A percentile compares a stretch with the other conserved stretches of the same genome.
Conservation (phyloP, 257 asterid genomes). For the Linderniella brevidens region DNA sequence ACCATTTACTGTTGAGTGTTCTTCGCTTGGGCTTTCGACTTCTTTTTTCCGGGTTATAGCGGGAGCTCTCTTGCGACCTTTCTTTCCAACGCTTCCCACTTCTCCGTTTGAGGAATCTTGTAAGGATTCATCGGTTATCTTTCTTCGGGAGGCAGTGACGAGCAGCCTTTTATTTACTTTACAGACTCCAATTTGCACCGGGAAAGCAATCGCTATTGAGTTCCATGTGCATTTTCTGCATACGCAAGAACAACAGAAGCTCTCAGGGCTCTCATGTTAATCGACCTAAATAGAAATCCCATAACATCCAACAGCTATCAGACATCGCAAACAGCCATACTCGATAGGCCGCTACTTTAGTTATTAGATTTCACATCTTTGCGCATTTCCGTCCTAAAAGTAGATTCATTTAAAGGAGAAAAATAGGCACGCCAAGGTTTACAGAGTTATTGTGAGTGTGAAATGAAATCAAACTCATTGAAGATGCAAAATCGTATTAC, state of each 20-base stretch:
- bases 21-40: constrained; percentile 19
- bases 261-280: too few relatives aligned
- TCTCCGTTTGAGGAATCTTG: constrained; percentile 34
- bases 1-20: constrained; percentile 16
- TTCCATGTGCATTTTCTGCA: constrained; percentile 47
- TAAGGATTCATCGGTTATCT: constrained; percentile 19
- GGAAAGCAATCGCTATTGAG: constrained; percentile 18
- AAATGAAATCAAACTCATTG: neutral
- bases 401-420: too few relatives aligned
- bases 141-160: constrained; percentile 31
- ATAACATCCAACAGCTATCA: too few relatives aligned
- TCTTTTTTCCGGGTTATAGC: constrained; percentile 34
- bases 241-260: constrained; percentile 2
- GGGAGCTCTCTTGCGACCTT: constrained; percentile 33
- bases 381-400: too few relatives aligned
- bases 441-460: neutral
- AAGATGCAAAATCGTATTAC: too few relatives aligned
- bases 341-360: too few relatives aligned
- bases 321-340: too few relatives aligned
- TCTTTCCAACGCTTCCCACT: constrained; percentile 30
- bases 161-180: constrained; percentile 30
- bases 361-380: too few relatives aligned
- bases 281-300: too few relatives aligned
- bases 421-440: too few relatives aligned
- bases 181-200: constrained; percentile 27